These are phyloP conservation scores for Rhynchospora pubera DNA, from an alignment of 176 grass and related monocot genomes.

Conservation along the genomic window DNA sequence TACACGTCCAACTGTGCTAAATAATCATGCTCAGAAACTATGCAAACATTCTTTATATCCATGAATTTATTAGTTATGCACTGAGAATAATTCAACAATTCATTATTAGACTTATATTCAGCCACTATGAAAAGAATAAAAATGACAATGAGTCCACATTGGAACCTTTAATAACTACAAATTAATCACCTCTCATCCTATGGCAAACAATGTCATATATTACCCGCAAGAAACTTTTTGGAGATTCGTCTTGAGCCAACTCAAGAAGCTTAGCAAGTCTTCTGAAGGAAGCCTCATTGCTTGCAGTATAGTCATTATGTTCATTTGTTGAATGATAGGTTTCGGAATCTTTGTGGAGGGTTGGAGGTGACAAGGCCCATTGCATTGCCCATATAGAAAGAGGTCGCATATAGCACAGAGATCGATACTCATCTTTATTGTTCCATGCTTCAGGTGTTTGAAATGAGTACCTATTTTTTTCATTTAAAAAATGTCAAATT, in stretches of 20 bases:
- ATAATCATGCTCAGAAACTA: neutral
- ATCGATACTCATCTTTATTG: slow-evolving; percentile 69
- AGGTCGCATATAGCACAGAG: slow-evolving; percentile 92
- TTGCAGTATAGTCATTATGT: slow-evolving; percentile 32
- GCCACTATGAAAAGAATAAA: slow-evolving; percentile 4
- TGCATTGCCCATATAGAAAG: slow-evolving; percentile 93
- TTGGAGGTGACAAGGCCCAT: slow-evolving; percentile 67
- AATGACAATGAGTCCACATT: neutral
- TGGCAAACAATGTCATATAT: slow-evolving; percentile 64
- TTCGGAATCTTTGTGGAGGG: slow-evolving; percentile 33
- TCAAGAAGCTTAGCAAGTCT: slow-evolving; percentile 69
- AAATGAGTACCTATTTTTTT: slow-evolving; percentile 60
- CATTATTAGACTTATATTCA: neutral
- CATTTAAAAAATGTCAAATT: neutral
- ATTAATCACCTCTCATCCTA: slow-evolving; percentile 36
- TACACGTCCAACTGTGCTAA: neutral
- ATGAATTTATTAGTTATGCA: slow-evolving; percentile 11
- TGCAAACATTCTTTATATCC: slow-evolving; percentile 6
- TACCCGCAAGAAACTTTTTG: slow-evolving; percentile 59
- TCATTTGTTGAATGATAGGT: slow-evolving; percentile 11
- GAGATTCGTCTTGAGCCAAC: slow-evolving; percentile 51
- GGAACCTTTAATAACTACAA: neutral
- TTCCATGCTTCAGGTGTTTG: slow-evolving; percentile 99
- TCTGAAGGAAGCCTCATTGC: slow-evolving; percentile 42
- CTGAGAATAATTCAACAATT: slow-evolving; percentile 3